Base-by-base conservation (phyloP, 2,329 filamentous ascomycete genomes). In the Calonectria honghensis region DNA sequence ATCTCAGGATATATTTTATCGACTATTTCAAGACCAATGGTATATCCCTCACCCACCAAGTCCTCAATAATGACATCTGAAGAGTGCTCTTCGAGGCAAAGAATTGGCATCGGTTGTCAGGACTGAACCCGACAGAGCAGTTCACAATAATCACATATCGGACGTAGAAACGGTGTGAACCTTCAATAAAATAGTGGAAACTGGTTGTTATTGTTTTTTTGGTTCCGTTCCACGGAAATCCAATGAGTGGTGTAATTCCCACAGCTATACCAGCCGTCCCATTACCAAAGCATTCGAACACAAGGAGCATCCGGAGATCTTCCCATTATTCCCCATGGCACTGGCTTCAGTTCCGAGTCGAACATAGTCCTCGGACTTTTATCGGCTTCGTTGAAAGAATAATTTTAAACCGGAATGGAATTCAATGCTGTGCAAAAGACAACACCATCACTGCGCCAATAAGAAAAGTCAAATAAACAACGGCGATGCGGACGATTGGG, bases 341-440 rank as follows among this genome's bases (percentile, higher is more conserved):
- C 11, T 20, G 10, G 13, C 20, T 48, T 7, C 20, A 48, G n/a
- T n/a, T 24, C n/a, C 45, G 45, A 24, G 3, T n/a, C 45, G n/a
- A 48, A 24, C 7, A 9, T 10, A 24, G 45, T 24, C n/a, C 45
- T 10, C 2, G 9, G 45, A 48, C 20, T 13, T 48, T 48, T 48
- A 9, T 48, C 45, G 9, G n/a, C 20, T 5, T 24, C 20, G 3
- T 13, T 24, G 10, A 24, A 24, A 48, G 45, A 24, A 48, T 24
- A 48, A 48, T 48, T 13, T 48, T 48, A 48, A 48, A 48, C n/a
- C 10, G 45, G 9, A 48, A 48, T 48, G n/a, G n/a, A 48, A n/a
- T 48, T 48, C n/a, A 48, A 48, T 48, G 45, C 45, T 48, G 45
- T n/a, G n/a, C 45, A 48, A 48, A 48, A 48, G n/a, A 48, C 45